Evolutionary conservation across 1,284 basidiomycete genomes (phyloP).

Genomic region (Rhodotorula sp.): DNA sequence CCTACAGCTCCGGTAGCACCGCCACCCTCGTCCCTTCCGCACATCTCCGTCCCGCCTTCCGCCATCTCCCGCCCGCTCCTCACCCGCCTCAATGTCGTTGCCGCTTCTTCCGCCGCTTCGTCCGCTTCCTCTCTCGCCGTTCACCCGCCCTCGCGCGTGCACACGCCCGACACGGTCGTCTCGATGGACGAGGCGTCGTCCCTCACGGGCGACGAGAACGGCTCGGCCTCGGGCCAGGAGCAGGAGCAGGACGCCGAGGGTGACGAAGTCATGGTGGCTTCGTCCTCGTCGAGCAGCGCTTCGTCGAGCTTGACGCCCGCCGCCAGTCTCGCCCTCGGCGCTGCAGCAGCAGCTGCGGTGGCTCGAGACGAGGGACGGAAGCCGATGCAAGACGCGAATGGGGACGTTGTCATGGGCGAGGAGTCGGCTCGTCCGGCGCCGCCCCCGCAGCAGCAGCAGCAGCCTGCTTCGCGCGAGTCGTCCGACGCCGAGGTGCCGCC

Average conservation of each 20-base stretch:
- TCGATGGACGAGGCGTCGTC: constrained; percentile 28
- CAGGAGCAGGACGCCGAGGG: constrained; percentile 14
- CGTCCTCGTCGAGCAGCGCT: background rate
- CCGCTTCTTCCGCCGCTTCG: constrained; percentile 21
- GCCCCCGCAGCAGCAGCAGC: background rate
- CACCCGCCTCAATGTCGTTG: constrained; percentile 32
- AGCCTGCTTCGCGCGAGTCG: background rate
- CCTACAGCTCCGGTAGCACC: constrained; percentile 4
- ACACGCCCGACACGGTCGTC: constrained; percentile 38
- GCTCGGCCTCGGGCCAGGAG: constrained; percentile 22
- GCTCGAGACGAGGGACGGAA: background rate
- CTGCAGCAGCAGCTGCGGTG: background rate
- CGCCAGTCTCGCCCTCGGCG: no score
- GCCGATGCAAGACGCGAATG: constrained; percentile 12
- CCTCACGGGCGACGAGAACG: constrained; percentile 32
- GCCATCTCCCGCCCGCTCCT: constrained; percentile 29
- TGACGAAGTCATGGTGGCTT: constrained; percentile 1
- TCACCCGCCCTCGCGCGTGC: constrained; percentile 27
- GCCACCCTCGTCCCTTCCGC: background rate
- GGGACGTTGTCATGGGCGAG: constrained; percentile 31
- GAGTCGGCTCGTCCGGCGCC: background rate
- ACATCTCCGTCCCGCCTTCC: constrained; percentile 23
- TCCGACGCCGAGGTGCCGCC: background rate
- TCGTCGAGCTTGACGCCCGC: constrained; percentile 4
- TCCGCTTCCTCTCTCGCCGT: constrained; percentile 22